Conservation (phyloP, 345 rosid species). For the rapeseed (Brassica napus) region Da-Ae NC_063436.1:3593001-3593500, state of each 20-base stretch:
- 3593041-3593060: conserved; percentile 54
- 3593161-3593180: conserved; percentile 33
- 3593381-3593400: no score
- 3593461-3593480: no score
- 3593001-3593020: conserved; percentile 44
- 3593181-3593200: conserved; percentile 27
- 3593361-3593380: no score
- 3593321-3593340: no score
- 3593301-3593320: no score
- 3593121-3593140: conserved; percentile 46
- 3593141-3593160: conserved; percentile 59
- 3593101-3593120: conserved; percentile 55
- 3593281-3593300: neutral
- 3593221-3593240: no score
- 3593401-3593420: no score
- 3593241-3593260: neutral
- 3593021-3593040: conserved; percentile 54
- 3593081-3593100: conserved; percentile 61
- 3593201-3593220: neutral
- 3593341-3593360: no score
- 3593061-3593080: conserved; percentile 48
- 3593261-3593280: neutral
- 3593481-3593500: no score
- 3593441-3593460: no score
- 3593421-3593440: no score